phyloP scores from a whole-genome alignment of 139 green algal species.

The Chlamydomonas schloesseri region DNA sequence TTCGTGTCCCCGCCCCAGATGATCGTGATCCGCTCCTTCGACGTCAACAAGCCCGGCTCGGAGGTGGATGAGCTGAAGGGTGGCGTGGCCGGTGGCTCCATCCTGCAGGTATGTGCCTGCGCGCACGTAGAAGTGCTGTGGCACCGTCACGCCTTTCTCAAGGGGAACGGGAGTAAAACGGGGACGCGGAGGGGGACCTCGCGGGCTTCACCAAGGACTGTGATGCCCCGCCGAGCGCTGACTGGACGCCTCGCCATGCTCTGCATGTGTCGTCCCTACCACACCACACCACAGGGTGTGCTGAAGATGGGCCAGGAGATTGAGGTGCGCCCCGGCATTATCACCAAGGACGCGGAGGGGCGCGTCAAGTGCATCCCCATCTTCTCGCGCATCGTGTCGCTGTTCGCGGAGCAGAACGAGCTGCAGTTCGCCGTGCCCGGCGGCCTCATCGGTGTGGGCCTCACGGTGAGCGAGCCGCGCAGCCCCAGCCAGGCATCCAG shows the following conservation, averaged over 20 bases:
- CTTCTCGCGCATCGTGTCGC: slow-evolving; percentile 94
- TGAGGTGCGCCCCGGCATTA: slow-evolving; percentile 96
- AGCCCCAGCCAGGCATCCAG: no score
- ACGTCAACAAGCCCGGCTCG: slow-evolving; percentile 99
- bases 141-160: no score
- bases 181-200: no score
- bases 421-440: slow-evolving; percentile 98
- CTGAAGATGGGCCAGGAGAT: slow-evolving; percentile 94
- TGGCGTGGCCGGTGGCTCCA: slow-evolving; percentile 95
- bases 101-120: slow-evolving; percentile 92
- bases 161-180: no score
- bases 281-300: slow-evolving; percentile 84
- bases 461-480: slow-evolving; percentile 85
- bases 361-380: slow-evolving; percentile 95
- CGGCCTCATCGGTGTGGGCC: slow-evolving; percentile 98
- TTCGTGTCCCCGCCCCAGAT: slow-evolving; percentile 97
- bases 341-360: slow-evolving; percentile 96
- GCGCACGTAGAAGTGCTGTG: no score
- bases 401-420: slow-evolving; percentile 97
- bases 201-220: no score
- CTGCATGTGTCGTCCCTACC: no score
- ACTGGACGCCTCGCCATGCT: no score
- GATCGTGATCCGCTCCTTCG: slow-evolving; percentile 99
- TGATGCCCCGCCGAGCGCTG: no score
- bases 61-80: slow-evolving; percentile 98